Conservation (phyloP, 768 basidiomycete species). For the Mycena polygramma region DNA sequence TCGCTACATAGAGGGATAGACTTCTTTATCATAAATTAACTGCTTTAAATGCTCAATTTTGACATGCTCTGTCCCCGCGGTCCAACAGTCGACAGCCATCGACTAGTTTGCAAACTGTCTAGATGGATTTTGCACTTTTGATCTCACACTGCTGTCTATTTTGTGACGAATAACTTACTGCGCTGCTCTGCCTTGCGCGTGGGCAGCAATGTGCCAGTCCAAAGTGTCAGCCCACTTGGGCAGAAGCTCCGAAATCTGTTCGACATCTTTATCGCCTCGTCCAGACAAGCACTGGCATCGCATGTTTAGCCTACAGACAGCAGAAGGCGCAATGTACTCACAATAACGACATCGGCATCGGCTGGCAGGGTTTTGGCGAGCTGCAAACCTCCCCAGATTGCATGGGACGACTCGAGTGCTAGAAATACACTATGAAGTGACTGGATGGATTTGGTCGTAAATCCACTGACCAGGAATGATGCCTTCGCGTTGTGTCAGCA, state of each 20-base stretch:
- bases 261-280: constrained; percentile 97
- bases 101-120: background rate
- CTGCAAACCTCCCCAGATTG: constrained; percentile 92
- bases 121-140: background rate
- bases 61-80: too few relatives aligned
- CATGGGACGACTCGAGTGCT: constrained; percentile 97
- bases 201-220: constrained; percentile 86
- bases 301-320: constrained; percentile 12
- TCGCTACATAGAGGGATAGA: constrained; percentile 1
- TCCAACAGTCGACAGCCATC: too few relatives aligned
- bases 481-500: constrained; percentile 93
- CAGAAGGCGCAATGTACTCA: constrained; percentile 56
- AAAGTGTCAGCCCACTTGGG: constrained; percentile 96
- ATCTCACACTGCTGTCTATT: background rate
- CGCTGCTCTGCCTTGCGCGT: constrained; percentile 31
- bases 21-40: too few relatives aligned
- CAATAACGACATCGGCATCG: constrained; percentile 91
- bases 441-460: background rate
- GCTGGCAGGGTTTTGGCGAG: constrained; percentile 88
- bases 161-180: background rate
- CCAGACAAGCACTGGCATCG: constrained; percentile 86
- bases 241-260: constrained; percentile 93
- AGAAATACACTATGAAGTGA: constrained; percentile 18
- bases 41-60: too few relatives aligned
- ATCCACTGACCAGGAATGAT: constrained; percentile 88